Base-by-base conservation (phyloP, 129 eudicot species). In the Chrysanthemum lavandulifolium region DNA sequence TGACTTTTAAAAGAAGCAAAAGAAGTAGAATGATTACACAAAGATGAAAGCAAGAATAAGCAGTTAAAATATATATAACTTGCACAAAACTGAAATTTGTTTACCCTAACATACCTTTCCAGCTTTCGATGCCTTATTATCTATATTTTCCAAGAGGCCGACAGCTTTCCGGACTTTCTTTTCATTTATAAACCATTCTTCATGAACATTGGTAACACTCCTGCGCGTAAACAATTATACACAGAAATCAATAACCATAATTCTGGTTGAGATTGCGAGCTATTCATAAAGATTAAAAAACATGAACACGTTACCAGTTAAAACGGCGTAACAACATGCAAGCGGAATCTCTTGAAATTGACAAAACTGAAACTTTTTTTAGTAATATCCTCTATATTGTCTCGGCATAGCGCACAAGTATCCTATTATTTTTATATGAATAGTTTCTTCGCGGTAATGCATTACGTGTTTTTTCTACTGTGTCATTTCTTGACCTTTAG, bases 151-250 rank as follows among this genome's bases (percentile, higher is more conserved):
- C 76, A 88, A 73, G 48, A 94, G 19, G 13, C 99, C 97, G 81
- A 90, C 93, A 55, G 91, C 86, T 76, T 82, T 84, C 13, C 97
- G 87, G 27, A 95, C 99, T 67, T 76, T 63, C 60, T 90, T 96
- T 78, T 95, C 99, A 76, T 95, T 88, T 61, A 94, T 88, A 86
- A 95, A 95, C 99, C 99, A 95, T 57, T 80, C 94, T 74, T 95
- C 99, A 12, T 88, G 91, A 73, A 95, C 97, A 65, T 80, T 81
- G 68, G 76, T 84, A 54, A 95, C 93, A 80, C 77, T 88, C 98
- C 98, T 94, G 67, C 61, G 80, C 6, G 21, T 6, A 43, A 11
- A 45, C 57, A 27, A 62, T 62, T 50, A 36, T 8, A 31, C 1
- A 69, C 58, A 19, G 19, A 58, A 40, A 23, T 15, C 16, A 25